These are phyloP conservation scores for Hypoxylon fuscum DNA, from an alignment of 495 filamentous ascomycete species.

Conservation along the genomic window DNA sequence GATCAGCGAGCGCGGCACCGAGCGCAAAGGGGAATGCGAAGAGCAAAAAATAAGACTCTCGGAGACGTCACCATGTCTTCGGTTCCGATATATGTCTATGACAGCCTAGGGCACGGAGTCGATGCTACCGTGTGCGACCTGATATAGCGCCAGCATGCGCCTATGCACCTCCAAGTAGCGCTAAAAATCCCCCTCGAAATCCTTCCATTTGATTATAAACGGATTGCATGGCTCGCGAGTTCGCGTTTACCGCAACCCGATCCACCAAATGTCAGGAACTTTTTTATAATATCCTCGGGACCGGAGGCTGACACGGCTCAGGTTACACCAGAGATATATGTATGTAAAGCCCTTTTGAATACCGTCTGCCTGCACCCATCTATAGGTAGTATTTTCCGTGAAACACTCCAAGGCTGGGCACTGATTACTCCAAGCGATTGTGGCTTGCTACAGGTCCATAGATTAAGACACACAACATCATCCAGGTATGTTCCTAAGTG, in stretches of 20 bases:
- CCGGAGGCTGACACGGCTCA: slow-evolving; percentile 24
- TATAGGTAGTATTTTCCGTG: slow-evolving; percentile 7
- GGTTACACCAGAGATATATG: slow-evolving; percentile 8
- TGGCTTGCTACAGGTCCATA: slow-evolving; percentile 20
- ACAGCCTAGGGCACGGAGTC: too few species aligned
- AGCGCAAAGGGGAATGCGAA: too few species aligned
- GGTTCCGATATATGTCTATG: too few species aligned
- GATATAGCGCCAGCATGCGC: slow-evolving; percentile 25
- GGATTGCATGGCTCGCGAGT: slow-evolving; percentile 6
- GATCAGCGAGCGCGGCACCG: not conserved
- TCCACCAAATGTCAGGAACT: not conserved
- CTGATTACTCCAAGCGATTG: slow-evolving; percentile 19
- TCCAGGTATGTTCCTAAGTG: not conserved
- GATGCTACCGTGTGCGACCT: too few species aligned
- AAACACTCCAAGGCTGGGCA: slow-evolving; percentile 2
- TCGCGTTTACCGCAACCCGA: slow-evolving; percentile 26
- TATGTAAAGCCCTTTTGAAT: not conserved
- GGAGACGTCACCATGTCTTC: too few species aligned
- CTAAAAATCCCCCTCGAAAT: slow-evolving; percentile 31
- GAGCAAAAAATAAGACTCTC: too few species aligned
- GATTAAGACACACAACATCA: slow-evolving; percentile 5
- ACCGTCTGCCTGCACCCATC: not conserved
- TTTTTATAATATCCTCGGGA: slow-evolving; percentile 19
- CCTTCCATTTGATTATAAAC: slow-evolving; percentile 19
- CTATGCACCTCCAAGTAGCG: slow-evolving; percentile 18